Conservation (phyloP, 2,329 filamentous ascomycete species). For the Diaporthe humulicola region DNA sequence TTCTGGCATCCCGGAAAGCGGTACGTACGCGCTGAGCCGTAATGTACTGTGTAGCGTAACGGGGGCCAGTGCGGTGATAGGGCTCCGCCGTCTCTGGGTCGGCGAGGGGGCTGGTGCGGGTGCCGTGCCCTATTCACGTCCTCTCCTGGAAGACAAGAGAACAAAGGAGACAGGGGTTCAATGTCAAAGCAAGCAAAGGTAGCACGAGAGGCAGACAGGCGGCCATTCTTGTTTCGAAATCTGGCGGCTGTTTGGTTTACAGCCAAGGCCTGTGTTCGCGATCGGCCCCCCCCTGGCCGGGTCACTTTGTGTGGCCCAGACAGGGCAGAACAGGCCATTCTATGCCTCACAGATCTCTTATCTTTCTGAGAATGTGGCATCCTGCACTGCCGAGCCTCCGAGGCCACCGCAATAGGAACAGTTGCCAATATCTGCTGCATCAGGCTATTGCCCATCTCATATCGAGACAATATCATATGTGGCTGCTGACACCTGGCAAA, state of each 20-base stretch:
- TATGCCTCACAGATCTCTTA: neutral
- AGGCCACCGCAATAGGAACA: conserved; percentile 23
- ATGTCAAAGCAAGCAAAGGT: too few species aligned
- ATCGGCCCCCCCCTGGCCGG: neutral
- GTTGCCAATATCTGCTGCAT: neutral
- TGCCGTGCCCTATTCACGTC: conserved; percentile 1
- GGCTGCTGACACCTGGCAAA: conserved; percentile 11
- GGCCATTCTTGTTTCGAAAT: conserved; percentile 24
- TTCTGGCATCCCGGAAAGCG: neutral
- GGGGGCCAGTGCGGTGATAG: neutral
- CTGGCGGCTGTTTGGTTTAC: conserved; percentile 3
- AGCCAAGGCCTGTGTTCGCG: conserved; percentile 21
- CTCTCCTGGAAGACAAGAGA: neutral
- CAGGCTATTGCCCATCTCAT: neutral
- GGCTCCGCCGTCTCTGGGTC: neutral
- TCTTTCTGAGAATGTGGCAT: neutral
- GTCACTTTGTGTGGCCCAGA: too few species aligned
- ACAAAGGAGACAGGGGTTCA: conserved; percentile 17
- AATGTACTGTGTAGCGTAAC: neutral
- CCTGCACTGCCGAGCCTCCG: neutral
- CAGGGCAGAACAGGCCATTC: too few species aligned
- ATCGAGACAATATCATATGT: conserved; percentile 2
- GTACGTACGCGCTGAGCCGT: neutral
- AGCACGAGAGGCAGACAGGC: neutral
- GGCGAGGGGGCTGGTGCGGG: conserved; percentile 4